A percentile compares a stretch with the other conserved stretches of the same genome.
phyloP scores from a whole-genome alignment of 2,329 filamentous ascomycete species.

The Fusarium sp. region DNA sequence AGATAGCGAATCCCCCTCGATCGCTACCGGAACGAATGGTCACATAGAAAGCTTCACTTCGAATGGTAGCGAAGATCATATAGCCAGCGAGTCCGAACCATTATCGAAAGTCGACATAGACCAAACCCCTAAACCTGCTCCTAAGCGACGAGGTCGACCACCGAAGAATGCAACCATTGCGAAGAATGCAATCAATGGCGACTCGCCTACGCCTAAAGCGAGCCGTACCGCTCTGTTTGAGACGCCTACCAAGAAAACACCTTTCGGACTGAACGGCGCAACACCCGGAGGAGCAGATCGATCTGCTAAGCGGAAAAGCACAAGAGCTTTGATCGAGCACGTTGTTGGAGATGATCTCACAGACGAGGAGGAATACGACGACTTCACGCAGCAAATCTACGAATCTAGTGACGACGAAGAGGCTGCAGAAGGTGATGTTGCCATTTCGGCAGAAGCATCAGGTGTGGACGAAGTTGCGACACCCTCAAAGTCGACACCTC shows the following conservation, averaged over 20 bases:
- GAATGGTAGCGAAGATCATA: slow-evolving; percentile 5
- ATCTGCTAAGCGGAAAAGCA: slow-evolving; percentile 88
- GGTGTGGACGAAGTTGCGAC: slow-evolving; percentile 53
- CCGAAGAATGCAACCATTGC: slow-evolving; percentile 44
- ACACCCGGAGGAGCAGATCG: slow-evolving; percentile 82
- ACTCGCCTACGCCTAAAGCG: slow-evolving; percentile 54
- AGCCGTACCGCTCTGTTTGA: slow-evolving; percentile 47
- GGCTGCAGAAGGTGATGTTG: slow-evolving; percentile 44
- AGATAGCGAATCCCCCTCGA: slow-evolving; percentile 14
- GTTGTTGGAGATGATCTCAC: slow-evolving; percentile 71
- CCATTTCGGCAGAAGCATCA: slow-evolving; percentile 24
- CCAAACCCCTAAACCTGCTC: slow-evolving; percentile 49
- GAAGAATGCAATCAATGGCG: slow-evolving; percentile 40
- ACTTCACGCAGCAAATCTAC: slow-evolving; percentile 76
- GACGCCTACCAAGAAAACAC: slow-evolving; percentile 54
- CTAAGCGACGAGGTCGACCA: slow-evolving; percentile 51
- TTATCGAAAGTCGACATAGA: slow-evolving; percentile 35
- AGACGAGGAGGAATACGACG: slow-evolving; percentile 79
- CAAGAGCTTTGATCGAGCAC: slow-evolving; percentile 78
- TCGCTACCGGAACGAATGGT: slow-evolving; percentile 17
- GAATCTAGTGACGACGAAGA: slow-evolving; percentile 65
- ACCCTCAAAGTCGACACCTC: slow-evolving; percentile 57
- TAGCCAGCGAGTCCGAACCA: slow-evolving; percentile 20
- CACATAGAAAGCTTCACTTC: slow-evolving; percentile 39
- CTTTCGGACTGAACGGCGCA: slow-evolving; percentile 48